Evolutionary conservation across 2,329 filamentous ascomycete species (phyloP).

Genomic region (Magnaporthiopsis incrustans): DNA sequence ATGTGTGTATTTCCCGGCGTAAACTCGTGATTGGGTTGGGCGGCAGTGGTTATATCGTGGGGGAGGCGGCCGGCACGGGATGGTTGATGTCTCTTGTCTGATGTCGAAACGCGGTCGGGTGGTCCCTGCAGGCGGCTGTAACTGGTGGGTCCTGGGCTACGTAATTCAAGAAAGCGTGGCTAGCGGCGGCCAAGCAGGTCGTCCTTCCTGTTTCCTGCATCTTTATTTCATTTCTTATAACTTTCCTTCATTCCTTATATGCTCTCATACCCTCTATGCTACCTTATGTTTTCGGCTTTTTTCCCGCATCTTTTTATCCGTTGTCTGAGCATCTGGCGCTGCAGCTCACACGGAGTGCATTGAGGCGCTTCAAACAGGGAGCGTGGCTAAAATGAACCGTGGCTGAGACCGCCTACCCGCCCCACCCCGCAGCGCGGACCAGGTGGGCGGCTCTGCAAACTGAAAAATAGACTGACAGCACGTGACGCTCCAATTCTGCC

Average conservation of each 20-base stretch:
- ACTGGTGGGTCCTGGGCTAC: neutral
- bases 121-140: neutral
- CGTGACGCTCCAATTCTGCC: neutral
- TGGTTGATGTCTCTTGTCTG: neutral
- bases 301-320: too few relatives aligned
- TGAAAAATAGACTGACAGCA: constrained; percentile 15
- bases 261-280: too few relatives aligned
- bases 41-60: neutral
- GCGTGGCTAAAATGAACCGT: neutral
- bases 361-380: too few relatives aligned
- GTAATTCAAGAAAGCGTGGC: neutral
- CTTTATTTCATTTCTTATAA: too few relatives aligned
- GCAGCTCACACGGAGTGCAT: too few relatives aligned
- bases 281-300: too few relatives aligned
- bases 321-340: too few relatives aligned
- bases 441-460: too few relatives aligned
- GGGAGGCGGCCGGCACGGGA: neutral
- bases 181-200: too few relatives aligned
- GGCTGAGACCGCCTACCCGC: neutral
- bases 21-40: neutral
- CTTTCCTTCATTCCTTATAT: too few relatives aligned
- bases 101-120: neutral
- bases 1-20: neutral
- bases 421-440: neutral
- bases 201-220: too few relatives aligned